Evolutionary conservation across 257 asterid genomes (phyloP).

Genomic region (Solanum microdontum): DNA sequence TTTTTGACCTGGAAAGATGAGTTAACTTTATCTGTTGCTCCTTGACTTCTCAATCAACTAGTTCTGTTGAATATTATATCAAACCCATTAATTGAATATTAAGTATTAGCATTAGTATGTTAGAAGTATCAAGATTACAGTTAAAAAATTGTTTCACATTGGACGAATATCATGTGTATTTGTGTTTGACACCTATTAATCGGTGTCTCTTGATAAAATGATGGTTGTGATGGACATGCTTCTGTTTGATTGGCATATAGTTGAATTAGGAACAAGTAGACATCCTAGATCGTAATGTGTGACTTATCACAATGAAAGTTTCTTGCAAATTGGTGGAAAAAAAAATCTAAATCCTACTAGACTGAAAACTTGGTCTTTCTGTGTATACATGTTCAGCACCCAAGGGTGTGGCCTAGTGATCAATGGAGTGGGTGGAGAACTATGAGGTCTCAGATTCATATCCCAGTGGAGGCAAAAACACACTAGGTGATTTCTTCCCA

Average conservation of each 20-base stretch:
- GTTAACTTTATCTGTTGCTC: not conserved
- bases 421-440: not conserved
- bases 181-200: not conserved
- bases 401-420: not conserved
- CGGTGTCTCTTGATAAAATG: not conserved
- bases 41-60: not conserved
- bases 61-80: not conserved
- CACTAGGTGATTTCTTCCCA: not conserved
- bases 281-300: not conserved
- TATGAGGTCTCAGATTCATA: not conserved
- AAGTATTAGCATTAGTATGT: not conserved
- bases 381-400: not conserved
- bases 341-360: not conserved
- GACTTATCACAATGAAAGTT: not conserved
- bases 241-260: not conserved
- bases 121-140: not conserved
- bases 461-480: not conserved
- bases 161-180: not conserved
- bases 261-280: not conserved
- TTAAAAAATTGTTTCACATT: not conserved
- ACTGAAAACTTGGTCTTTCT: not conserved
- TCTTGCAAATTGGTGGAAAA: not conserved
- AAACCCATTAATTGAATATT: not conserved
- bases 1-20: not conserved
- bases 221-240: not conserved